These are phyloP conservation scores for Aspergillus sojae DNA, from an alignment of 2,329 filamentous ascomycete genomes.

Conservation along the genomic window DNA sequence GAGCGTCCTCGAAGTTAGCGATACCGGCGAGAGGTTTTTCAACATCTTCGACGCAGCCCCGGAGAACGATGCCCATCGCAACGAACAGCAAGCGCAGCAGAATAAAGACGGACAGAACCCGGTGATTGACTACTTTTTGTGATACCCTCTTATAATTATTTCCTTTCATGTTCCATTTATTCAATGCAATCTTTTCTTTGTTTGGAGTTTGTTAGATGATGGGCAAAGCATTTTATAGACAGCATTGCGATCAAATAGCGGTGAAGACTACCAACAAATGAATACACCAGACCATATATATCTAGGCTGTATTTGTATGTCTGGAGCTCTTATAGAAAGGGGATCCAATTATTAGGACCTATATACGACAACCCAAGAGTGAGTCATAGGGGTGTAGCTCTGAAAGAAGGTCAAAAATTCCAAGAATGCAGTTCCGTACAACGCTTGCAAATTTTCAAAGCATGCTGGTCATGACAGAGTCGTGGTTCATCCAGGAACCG, in stretches of 20 bases:
- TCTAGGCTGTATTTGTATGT: constrained; percentile 3
- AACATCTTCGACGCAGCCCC: constrained; percentile 97
- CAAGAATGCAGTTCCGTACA: constrained; percentile 27
- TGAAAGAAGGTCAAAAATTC: constrained; percentile 5
- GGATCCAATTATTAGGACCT: constrained; percentile 6
- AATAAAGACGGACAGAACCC: constrained; percentile 71
- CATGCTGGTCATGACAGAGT: constrained; percentile 25
- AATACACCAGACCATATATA: neutral
- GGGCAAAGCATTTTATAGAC: constrained; percentile 30
- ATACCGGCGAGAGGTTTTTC: constrained; percentile 90
- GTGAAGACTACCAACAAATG: neutral
- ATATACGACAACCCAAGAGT: constrained; percentile 10
- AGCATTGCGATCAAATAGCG: constrained; percentile 16
- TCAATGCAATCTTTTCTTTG: constrained; percentile 19
- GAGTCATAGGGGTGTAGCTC: neutral
- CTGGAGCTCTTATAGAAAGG: neutral
- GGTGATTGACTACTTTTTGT: constrained; percentile 73
- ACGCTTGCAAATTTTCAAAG: constrained; percentile 30
- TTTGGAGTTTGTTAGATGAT: constrained; percentile 33
- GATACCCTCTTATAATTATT: constrained; percentile 40
- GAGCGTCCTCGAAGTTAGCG: constrained; percentile 93
- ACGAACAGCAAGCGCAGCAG: constrained; percentile 73
- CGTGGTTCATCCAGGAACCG: constrained; percentile 15
- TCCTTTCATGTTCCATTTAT: constrained; percentile 11
- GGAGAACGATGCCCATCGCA: constrained; percentile 83